A percentile compares a stretch with the other conserved stretches of the same genome.
These are phyloP conservation scores for Wickerhamia fluorescens DNA, from an alignment of 805 yeast species.

Conservation along the genomic window DNA sequence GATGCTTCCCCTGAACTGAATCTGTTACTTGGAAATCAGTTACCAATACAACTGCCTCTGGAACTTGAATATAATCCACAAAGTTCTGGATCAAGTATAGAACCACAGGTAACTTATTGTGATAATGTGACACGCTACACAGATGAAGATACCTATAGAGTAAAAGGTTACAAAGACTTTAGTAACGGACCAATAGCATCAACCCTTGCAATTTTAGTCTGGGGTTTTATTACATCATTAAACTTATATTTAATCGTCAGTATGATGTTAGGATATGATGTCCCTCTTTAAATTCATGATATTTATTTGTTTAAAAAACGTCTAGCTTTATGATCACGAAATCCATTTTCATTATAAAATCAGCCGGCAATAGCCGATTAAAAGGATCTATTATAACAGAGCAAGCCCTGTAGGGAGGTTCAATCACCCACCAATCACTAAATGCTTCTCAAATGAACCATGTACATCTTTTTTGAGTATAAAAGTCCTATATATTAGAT, in stretches of 20 bases:
- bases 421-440: too few relatives aligned
- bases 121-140: constrained; percentile 2
- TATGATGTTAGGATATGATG: constrained; percentile 44
- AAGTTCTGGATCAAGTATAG: not conserved
- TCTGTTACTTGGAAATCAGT: constrained; percentile 10
- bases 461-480: too few relatives aligned
- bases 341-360: too few relatives aligned
- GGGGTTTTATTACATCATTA: constrained; percentile 65
- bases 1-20: constrained; percentile 10
- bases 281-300: constrained; percentile 33
- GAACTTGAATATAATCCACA: constrained; percentile 1
- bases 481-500: too few relatives aligned
- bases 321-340: too few relatives aligned
- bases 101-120: not conserved
- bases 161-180: constrained; percentile 49
- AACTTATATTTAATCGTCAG: constrained; percentile 62
- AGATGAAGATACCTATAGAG: constrained; percentile 16
- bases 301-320: too few relatives aligned
- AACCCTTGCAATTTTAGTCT: constrained; percentile 48
- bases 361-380: too few relatives aligned
- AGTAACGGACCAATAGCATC: constrained; percentile 58
- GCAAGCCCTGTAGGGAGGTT: too few relatives aligned
- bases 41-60: not conserved
- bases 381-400: too few relatives aligned
- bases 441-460: too few relatives aligned